Conservation (phyloP, 306 rosid species). For the Macrotyloma uniflorum region DNA sequence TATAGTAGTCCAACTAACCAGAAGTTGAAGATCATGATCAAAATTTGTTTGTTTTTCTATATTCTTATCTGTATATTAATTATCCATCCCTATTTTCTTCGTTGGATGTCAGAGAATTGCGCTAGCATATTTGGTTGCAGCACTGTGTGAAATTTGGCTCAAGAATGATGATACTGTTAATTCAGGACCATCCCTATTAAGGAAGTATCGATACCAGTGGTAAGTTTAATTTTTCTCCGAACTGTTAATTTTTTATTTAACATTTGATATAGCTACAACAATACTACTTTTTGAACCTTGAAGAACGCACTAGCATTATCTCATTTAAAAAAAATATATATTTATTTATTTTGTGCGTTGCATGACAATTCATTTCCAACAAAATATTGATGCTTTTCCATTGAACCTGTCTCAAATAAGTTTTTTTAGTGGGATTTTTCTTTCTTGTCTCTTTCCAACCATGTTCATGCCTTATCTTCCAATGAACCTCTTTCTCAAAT, state of each 20-base stretch:
- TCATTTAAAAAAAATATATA: not conserved
- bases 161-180: slow-evolving; percentile 60
- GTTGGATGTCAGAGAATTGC: slow-evolving; percentile 74
- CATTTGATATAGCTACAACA: not conserved
- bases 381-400: not conserved
- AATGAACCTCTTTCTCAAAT: not conserved
- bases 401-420: not conserved
- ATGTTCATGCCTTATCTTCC: not conserved
- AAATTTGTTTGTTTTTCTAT: not conserved
- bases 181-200: slow-evolving; percentile 66
- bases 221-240: slow-evolving; percentile 43
- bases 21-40: not conserved
- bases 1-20: not conserved
- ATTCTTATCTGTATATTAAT: slow-evolving; percentile 8
- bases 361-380: not conserved
- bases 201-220: slow-evolving; percentile 78
- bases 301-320: not conserved
- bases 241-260: not conserved
- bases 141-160: slow-evolving; percentile 95
- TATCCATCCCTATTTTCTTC: not conserved
- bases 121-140: slow-evolving; percentile 73
- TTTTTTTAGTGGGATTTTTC: not conserved
- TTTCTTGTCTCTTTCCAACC: not conserved
- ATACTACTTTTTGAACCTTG: not conserved
- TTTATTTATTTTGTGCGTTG: not conserved